These are phyloP conservation scores for Spergularia marina DNA, from an alignment of 148 eudicot species.

Conservation along the genomic window DNA sequence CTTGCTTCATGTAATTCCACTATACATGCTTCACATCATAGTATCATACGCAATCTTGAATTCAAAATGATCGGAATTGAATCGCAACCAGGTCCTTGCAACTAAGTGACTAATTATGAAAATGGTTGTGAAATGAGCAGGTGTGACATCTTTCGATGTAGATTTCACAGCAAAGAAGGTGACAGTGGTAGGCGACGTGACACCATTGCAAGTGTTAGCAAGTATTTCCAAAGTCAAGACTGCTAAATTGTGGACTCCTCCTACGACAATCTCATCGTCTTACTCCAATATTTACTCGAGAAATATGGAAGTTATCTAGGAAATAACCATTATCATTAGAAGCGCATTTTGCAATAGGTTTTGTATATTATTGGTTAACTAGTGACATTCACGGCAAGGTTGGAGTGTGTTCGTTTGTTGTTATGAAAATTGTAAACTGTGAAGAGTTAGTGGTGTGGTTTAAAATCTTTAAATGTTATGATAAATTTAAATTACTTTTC, in stretches of 20 bases:
- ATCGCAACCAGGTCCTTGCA: too few relatives aligned
- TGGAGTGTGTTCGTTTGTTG: too few relatives aligned
- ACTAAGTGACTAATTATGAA: too few relatives aligned
- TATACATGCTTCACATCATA: too few relatives aligned
- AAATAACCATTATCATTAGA: neutral
- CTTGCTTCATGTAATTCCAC: too few relatives aligned
- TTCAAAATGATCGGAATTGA: too few relatives aligned
- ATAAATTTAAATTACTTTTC: too few relatives aligned
- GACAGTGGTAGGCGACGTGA: constrained; percentile 73
- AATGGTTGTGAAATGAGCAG: neutral
- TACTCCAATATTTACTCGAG: constrained; percentile 16
- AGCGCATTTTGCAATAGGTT: neutral
- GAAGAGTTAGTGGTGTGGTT: too few relatives aligned
- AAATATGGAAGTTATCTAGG: neutral
- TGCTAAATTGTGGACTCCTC: constrained; percentile 66
- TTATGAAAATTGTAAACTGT: too few relatives aligned
- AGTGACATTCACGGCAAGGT: too few relatives aligned
- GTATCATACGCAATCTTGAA: too few relatives aligned
- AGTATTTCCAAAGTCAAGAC: constrained; percentile 86
- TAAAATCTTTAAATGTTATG: too few relatives aligned
- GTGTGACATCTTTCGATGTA: constrained; percentile 55
- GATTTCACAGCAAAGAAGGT: constrained; percentile 84
- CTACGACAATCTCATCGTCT: constrained; percentile 16
- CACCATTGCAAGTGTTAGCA: constrained; percentile 60
- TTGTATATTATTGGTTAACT: neutral